Evolutionary conservation across 441 rosid species (phyloP).

Genomic region (Syzygium malaccense): DNA sequence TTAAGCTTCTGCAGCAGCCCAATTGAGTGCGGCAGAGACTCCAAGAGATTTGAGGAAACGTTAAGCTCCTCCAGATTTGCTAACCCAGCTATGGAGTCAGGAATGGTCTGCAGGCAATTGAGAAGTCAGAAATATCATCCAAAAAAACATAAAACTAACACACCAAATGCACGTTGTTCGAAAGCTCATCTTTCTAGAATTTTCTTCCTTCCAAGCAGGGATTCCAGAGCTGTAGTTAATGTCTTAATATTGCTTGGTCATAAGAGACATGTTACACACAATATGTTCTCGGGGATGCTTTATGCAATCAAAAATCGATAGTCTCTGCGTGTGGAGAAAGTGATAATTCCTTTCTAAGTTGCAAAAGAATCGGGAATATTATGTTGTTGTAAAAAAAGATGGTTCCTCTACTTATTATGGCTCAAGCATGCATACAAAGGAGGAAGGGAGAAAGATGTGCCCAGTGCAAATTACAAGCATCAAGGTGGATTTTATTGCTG

Average conservation of each 20-base stretch:
- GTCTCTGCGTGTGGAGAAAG: background rate
- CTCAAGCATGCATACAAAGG: background rate
- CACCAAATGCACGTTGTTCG: background rate
- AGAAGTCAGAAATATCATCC: background rate
- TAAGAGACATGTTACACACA: background rate
- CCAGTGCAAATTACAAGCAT: background rate
- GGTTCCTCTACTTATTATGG: background rate
- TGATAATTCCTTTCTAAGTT: background rate
- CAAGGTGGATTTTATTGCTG: background rate
- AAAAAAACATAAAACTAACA: background rate
- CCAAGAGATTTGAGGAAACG: conserved; percentile 8
- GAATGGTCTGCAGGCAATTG: conserved; percentile 1
- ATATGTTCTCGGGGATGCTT: background rate
- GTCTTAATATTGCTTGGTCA: background rate
- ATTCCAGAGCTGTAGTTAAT: background rate
- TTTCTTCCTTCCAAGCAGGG: background rate
- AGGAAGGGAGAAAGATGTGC: background rate
- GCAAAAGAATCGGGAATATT: background rate
- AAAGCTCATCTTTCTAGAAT: background rate
- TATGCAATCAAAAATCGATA: background rate
- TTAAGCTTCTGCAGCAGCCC: conserved; percentile 14
- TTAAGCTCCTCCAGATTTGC: conserved; percentile 14
- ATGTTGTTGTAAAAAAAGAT: background rate
- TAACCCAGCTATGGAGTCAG: conserved; percentile 11
- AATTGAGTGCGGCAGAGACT: conserved; percentile 11